Percentiles rank a stretch among this genome's conserved stretches.
Conservation (phyloP, 2,329 filamentous ascomycete species). For the Zymoseptoria pseudotritici region DNA sequence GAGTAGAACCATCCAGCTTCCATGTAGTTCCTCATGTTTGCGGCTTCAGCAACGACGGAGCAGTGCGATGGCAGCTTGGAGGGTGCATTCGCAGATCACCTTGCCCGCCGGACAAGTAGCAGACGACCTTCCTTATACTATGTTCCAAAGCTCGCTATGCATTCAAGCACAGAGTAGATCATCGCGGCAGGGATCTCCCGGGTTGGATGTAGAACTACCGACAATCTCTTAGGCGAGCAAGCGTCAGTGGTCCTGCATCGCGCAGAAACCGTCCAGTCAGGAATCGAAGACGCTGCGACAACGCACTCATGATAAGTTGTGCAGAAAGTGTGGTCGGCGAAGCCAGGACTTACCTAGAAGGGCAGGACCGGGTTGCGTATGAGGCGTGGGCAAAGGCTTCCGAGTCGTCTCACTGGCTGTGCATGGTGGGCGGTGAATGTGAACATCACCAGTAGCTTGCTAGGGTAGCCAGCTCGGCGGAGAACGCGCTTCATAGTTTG, state of each 20-base stretch:
- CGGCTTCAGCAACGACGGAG: not conserved
- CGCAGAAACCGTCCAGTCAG: not conserved
- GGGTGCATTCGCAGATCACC: not conserved
- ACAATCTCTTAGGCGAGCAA: not conserved
- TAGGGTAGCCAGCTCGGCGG: not conserved
- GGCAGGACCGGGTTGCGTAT: not conserved
- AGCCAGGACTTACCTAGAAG: not conserved
- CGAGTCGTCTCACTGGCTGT: not conserved
- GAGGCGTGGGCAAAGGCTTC: not conserved
- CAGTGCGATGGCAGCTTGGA: not conserved
- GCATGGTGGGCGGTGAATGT: too few species aligned
- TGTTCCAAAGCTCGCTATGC: not conserved
- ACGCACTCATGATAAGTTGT: not conserved
- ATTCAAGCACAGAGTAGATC: not conserved
- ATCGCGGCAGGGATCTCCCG: not conserved
- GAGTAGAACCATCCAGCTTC: slow-evolving; percentile 20
- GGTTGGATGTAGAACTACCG: not conserved
- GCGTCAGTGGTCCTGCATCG: not conserved
- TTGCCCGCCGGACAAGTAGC: not conserved
- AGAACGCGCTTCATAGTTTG: not conserved
- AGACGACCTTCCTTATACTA: not conserved
- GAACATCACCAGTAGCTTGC: not conserved
- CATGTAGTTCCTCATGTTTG: slow-evolving; percentile 17
- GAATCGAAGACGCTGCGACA: not conserved
- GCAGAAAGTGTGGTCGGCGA: not conserved